Evolutionary conservation across 2,329 filamentous ascomycete species (phyloP), one percentile per base, ranked within the genome.

Genomic region (Metarhizium humberi): DNA sequence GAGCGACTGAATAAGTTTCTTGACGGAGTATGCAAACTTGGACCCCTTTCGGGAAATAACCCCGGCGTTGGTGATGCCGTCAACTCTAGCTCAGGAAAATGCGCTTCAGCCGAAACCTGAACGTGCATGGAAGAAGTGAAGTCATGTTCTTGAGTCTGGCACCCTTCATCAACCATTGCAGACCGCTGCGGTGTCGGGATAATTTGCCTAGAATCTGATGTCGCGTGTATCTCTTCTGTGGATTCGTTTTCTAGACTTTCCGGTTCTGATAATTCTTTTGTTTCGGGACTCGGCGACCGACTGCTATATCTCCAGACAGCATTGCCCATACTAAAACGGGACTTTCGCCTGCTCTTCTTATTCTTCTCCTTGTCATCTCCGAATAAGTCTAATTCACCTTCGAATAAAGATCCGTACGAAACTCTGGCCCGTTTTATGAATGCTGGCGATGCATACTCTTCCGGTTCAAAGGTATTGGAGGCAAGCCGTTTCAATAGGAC

Each of bases 251-350:
- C 58, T 6, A 54, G 42, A 16, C 50, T 55, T 53, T 62, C 59
- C 10, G 67, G 63, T 11, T 67, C 63, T 1, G 57, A 57, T 25
- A 57, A 55, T 6, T 68, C 58, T 43, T 78, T 71, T 38, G 75
- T 78, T 63, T 86, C 80, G 3, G 89, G 88, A 53, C 85, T 92
- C 7, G 83, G 84, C 1, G 88, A 87, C 55, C 82, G 79, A 63
- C 86, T 87, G 25, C 78, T 77, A 63, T 92, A 87, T 59, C 80
- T 85, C 92, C 92, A 96, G 32, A 81, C 76, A 34, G 76, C 80
- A 63, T 83, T 85, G 52, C 82, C 76, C 58, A 85, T 76, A 56
- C 85, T 81, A 68, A 88, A 87, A 48, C 84, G 83, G 7, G 86
- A 83, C 54, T 82, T 80, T 70, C 92, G 95, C 58, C 82, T 84